Evolutionary conservation across 495 filamentous ascomycete species (phyloP), one percentile per base, ranked within the genome.

Genomic region (Cercophora samala): DNA sequence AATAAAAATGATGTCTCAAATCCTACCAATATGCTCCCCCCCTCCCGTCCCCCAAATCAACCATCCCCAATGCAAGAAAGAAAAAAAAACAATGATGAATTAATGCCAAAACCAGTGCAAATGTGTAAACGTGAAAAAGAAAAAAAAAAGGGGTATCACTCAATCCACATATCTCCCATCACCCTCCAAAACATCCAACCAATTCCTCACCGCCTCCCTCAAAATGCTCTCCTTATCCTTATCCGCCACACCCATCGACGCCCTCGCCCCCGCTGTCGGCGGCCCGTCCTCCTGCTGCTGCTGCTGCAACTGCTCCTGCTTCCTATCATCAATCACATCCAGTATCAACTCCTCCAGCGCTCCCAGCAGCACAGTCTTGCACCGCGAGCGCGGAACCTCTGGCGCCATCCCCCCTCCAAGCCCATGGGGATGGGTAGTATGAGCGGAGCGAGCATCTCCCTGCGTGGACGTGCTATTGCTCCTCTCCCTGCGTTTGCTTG

Each of bases 271-370:
- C 13, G 52, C 17, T 17, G 15, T 46, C 54, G 29, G 29, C 8
- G 29, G 29, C 29, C 29, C 29, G 9, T 69, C 70, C 62, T 42
- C n/a, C 6, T 65, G 69, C 69, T 29, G 5, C 37, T 23, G 55
- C 3, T 29, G 19, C 37, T 23, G 55, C 15, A 58, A 0, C 25
- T 63, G 26, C 55, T 76, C 71, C 9, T 70, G 67, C 54, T 77
- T 72, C 32, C 65, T 70, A 46, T 72, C 75, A 22, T 78, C 76
- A 29, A 79, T 75, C 1, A 83, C 79, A 19, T 82, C 81, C 32
- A 76, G 78, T 17, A 82, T 80, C n/a, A 83, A 73, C n/a, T 76
- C 77, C 63, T 81, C 79, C 37, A 84, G 64, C 13, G 82, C 80
- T 18, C 80, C 80, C 17, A 84, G 64, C 46, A 84, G 68, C 17